Evolutionary conservation across 1,284 basidiomycete genomes (phyloP), one percentile per base, ranked within the genome.

Genomic region (Leccinum pallidistipes): DNA sequence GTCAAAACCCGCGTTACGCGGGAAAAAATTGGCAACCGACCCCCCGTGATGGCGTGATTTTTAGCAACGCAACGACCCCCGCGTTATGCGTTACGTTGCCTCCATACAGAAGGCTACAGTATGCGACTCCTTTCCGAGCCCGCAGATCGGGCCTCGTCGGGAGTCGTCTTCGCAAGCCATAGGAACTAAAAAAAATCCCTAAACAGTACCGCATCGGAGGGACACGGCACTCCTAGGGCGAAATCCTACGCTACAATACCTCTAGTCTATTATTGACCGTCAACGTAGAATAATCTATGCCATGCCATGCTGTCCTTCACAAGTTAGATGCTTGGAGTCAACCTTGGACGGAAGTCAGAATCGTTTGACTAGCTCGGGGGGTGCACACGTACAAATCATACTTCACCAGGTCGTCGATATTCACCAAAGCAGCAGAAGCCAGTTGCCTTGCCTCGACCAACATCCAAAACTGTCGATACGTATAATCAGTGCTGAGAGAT

Each of bases 361-460:
- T 50, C 18, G 11, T 12, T 45, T 50, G 51, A 50, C n/a, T 32
- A 51, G 24, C 29, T 29, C 32, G 9, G 55, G 21, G 50, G 49
- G 18, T 32, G 51, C n/a, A 24, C 24, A 74, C 88, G 66, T 69
- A 91, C 91, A 85, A 85, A 74, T 91, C 91, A 73, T 90, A 88
- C 76, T 85, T 88, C 27, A 93, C 79, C 59, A 92, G 76, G 56
- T 95, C 88, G 68, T 97, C 91, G 24, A 86, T 84, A 66, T 93
- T 87, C 57, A 88, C 83, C 49, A 90, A 81, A 2, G 90, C 88
- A 8, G 90, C 80, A 2, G 88, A 86, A n/a, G 91, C 92, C 58
- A 96, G 81, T 63, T 92, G 87, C 60, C 95, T 83, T 12, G 94
- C 94, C 78, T 98, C 95, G 58, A 95, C 81, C 85, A 88, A 94